Evolutionary conservation across 192 early-diverging fungal genomes (phyloP).

Genomic region (Obelidium mucronatum): DNA sequence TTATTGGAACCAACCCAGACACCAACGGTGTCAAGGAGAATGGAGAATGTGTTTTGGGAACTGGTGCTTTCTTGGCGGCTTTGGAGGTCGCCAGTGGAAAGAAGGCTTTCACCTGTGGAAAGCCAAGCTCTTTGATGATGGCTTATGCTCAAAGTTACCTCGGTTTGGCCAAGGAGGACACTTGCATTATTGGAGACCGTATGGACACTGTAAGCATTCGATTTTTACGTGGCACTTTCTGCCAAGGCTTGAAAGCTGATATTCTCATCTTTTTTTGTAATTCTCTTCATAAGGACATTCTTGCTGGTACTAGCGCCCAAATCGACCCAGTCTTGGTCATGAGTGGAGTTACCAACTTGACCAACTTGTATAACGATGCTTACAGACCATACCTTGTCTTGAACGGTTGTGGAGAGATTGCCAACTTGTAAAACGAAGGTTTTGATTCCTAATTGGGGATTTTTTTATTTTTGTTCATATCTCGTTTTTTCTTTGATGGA

Average conservation of each 20-base stretch:
- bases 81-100: slow-evolving; percentile 65
- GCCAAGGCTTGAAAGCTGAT: neutral
- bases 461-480: neutral
- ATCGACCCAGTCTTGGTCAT: slow-evolving; percentile 65
- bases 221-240: neutral
- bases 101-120: slow-evolving; percentile 67
- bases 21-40: slow-evolving; percentile 57
- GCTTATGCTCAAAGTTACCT: slow-evolving; percentile 61
- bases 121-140: slow-evolving; percentile 66
- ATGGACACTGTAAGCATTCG: slow-evolving; percentile 60
- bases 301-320: slow-evolving; percentile 64
- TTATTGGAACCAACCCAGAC: slow-evolving; percentile 73
- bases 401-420: slow-evolving; percentile 54
- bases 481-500: neutral
- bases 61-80: slow-evolving; percentile 63
- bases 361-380: slow-evolving; percentile 52
- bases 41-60: slow-evolving; percentile 52
- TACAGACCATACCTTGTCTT: slow-evolving; percentile 66
- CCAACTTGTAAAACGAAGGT: too few relatives aligned
- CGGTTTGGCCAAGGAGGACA: slow-evolving; percentile 60
- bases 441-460: too few relatives aligned
- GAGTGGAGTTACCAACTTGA: slow-evolving; percentile 58
- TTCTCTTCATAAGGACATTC: slow-evolving; percentile 50
- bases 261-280: neutral
- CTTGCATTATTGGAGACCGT: slow-evolving; percentile 71